Evolutionary conservation across 1,284 basidiomycete genomes (phyloP), one percentile per base, ranked within the genome.

Genomic region (Paramarasmius palmivorus): DNA sequence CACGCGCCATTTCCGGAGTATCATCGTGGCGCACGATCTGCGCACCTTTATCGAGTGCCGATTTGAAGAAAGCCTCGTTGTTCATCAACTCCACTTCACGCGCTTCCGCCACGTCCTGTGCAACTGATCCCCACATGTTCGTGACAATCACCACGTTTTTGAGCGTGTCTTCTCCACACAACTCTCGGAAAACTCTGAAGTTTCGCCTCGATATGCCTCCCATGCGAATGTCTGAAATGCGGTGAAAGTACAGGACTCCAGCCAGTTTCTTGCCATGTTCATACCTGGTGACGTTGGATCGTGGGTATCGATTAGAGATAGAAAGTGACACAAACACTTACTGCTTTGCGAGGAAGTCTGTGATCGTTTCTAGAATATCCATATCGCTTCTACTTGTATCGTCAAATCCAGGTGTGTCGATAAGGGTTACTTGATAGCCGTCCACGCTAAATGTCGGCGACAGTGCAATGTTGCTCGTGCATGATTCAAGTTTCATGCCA

Each of bases 231-330:
- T 79, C 77, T 48, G 76, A 73, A 61, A 78, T 78, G 14, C 76
- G 72, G 55, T 78, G 77, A 63, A 78, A 64, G 62, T 78, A 78
- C 36, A 78, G 65, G 62, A 78, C 63, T 1, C 76, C 76, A 10
- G 66, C 67, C 17, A 78, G 67, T 49, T 66, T 71, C 48, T 68
- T 61, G 15, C 69, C 68, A 17, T 65, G 61, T 32, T 71, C 61
- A 32, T 77, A 76, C 9, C 75, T 76, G n/a, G 62, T 1, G 41
- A 34, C 26, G 14, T 22, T 22, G 19, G 25, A 25, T 8, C 9
- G 23, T 9, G 22, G 29, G 8, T 15, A 8, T 17, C 26, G 26
- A n/a, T 39, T 36, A 37, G 14, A 25, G 2, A 48, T 20, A 37
- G 32, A 17, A 17, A 22, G 0, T 4, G 23, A 32, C 7, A 5